A percentile compares a stretch with the other conserved stretches of the same genome.
Evolutionary conservation across 2,329 filamentous ascomycete genomes (phyloP).

Genomic region (Aureobasidium sp.): DNA sequence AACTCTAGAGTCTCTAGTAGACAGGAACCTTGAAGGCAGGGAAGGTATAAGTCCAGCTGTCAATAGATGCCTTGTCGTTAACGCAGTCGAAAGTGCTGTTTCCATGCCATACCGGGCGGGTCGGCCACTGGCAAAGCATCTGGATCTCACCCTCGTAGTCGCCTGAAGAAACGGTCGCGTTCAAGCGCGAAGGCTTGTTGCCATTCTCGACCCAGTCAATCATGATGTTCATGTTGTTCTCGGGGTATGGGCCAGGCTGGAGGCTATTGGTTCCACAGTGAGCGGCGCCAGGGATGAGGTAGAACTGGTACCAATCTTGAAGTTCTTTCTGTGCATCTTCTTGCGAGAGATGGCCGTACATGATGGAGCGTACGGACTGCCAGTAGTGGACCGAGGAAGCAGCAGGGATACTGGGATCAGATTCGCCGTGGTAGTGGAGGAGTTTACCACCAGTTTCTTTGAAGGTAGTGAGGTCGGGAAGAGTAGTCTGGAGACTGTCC

Average conservation of each 20-base stretch:
- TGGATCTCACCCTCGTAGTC: slow-evolving; percentile 29
- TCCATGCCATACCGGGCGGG: slow-evolving; percentile 35
- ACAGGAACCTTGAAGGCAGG: slow-evolving; percentile 35
- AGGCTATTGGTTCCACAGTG: slow-evolving; percentile 45
- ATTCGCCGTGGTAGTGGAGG: slow-evolving; percentile 53
- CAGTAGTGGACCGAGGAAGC: slow-evolving; percentile 51
- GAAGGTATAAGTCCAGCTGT: slow-evolving; percentile 36
- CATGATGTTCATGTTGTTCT: slow-evolving; percentile 41
- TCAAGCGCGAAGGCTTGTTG: slow-evolving; percentile 38
- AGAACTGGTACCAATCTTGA: slow-evolving; percentile 49
- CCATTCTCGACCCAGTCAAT: slow-evolving; percentile 50
- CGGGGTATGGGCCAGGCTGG: slow-evolving; percentile 33
- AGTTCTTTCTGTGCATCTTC: slow-evolving; percentile 28
- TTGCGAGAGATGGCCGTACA: slow-evolving; percentile 32
- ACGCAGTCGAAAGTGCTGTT: slow-evolving; percentile 34
- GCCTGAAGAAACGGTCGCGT: slow-evolving; percentile 31
- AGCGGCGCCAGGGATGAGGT: slow-evolving; percentile 47
- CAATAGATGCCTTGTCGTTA: slow-evolving; percentile 33
- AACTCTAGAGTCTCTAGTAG: slow-evolving; percentile 15
- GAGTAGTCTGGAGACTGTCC: slow-evolving; percentile 48
- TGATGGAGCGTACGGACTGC: slow-evolving; percentile 46
- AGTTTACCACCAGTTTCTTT: slow-evolving; percentile 47
- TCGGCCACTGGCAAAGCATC: slow-evolving; percentile 39
- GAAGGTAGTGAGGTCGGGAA: slow-evolving; percentile 48
- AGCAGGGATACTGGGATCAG: slow-evolving; percentile 47